A percentile compares a stretch with the other conserved stretches of the same genome.
phyloP scores from a whole-genome alignment of 371 early-diverging fungal genomes.

The Rhizopus microsporus region DNA sequence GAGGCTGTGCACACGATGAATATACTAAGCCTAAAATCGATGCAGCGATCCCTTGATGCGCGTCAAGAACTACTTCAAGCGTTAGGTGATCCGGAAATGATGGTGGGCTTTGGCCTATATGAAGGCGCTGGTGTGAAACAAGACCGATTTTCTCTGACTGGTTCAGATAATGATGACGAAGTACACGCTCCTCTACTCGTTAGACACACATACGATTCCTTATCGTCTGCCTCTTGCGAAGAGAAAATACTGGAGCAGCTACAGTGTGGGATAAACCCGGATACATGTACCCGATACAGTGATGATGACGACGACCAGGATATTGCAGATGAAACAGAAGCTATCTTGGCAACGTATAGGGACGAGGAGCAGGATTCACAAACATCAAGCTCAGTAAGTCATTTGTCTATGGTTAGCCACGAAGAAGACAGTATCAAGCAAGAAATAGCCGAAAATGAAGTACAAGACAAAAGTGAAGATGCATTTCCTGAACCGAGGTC shows the following conservation, averaged over 20 bases:
- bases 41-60: slow-evolving; percentile 40
- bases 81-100: slow-evolving; percentile 23
- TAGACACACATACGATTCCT: slow-evolving; percentile 10
- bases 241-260: neutral
- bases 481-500: neutral
- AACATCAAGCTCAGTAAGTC: neutral
- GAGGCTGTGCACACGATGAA: slow-evolving; percentile 47
- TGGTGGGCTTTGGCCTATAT: slow-evolving; percentile 17
- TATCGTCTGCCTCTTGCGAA: slow-evolving; percentile 2
- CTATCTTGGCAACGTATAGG: neutral
- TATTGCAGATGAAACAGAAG: slow-evolving; percentile 1
- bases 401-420: neutral
- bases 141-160: slow-evolving; percentile 13
- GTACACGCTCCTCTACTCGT: slow-evolving; percentile 25
- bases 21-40: slow-evolving; percentile 34
- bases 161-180: slow-evolving; percentile 16
- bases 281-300: neutral
- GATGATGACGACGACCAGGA: slow-evolving; percentile 2
- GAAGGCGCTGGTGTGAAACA: neutral
- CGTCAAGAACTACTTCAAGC: slow-evolving; percentile 36
- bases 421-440: neutral
- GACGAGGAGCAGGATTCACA: neutral
- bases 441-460: neutral
- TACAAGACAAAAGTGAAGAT: neutral
- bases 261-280: neutral